Conservation (phyloP, 2,329 filamentous ascomycete species). For the Hypoxylon sp. region DNA sequence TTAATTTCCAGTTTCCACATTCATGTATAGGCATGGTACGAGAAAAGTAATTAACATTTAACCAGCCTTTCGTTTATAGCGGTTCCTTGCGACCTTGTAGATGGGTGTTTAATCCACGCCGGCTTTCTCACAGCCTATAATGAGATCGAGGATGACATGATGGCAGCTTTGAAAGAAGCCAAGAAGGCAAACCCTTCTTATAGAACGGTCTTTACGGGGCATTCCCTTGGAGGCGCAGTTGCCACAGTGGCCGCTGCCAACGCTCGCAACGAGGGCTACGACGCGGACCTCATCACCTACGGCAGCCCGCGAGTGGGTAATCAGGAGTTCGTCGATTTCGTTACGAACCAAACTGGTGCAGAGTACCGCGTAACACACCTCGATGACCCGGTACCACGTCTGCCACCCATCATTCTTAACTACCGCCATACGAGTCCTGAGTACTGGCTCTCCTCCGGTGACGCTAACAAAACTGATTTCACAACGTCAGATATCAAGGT, state of each 20-base stretch:
- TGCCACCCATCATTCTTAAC: constrained; percentile 73
- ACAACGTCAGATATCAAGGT: constrained; percentile 59
- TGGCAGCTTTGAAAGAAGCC: constrained; percentile 62
- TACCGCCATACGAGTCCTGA: constrained; percentile 79
- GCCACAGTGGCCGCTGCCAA: constrained; percentile 72
- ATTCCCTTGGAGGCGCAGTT: constrained; percentile 78
- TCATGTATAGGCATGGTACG: constrained; percentile 3
- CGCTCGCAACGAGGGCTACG: constrained; percentile 64
- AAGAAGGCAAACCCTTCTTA: constrained; percentile 65
- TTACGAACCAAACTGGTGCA: constrained; percentile 66
- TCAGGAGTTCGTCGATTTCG: constrained; percentile 65
- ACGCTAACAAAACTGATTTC: constrained; percentile 56
- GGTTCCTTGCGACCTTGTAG: constrained; percentile 57
- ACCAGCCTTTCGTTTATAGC: constrained; percentile 60
- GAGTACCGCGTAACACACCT: constrained; percentile 77
- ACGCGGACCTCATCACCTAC: constrained; percentile 74
- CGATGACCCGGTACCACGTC: constrained; percentile 76
- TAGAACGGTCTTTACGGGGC: constrained; percentile 72
- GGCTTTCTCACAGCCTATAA: constrained; percentile 74
- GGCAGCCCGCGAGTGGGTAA: constrained; percentile 78
- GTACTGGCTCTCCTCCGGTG: constrained; percentile 70
- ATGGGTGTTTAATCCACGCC: constrained; percentile 66
- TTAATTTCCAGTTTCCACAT: constrained; percentile 4
- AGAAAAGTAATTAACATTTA: constrained; percentile 23
- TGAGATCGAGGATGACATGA: constrained; percentile 63